Percentiles rank a stretch among this genome's conserved stretches.
Conservation (phyloP, 2,329 filamentous ascomycete genomes). For the Aspergillus novoparasiticus region DNA sequence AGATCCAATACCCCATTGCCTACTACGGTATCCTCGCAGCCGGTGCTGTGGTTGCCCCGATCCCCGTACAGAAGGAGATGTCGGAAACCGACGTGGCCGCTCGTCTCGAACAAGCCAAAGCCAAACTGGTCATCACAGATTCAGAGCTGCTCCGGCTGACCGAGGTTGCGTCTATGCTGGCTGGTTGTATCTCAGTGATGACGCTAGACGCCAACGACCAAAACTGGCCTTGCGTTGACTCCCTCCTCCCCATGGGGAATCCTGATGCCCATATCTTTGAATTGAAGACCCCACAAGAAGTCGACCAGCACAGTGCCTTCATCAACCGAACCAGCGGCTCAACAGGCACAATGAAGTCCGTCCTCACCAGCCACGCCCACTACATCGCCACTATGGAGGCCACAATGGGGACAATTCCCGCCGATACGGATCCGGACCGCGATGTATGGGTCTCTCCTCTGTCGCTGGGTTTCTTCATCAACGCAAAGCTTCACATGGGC, state of each 20-base stretch:
- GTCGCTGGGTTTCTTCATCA: constrained; percentile 31
- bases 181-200: constrained; percentile 11
- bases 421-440: constrained; percentile 22
- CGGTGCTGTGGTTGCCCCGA: constrained; percentile 26
- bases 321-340: constrained; percentile 27
- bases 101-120: constrained; percentile 23
- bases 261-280: constrained; percentile 4
- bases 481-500: constrained; percentile 29
- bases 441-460: constrained; percentile 28
- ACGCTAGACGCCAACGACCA: constrained; percentile 7
- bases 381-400: constrained; percentile 25
- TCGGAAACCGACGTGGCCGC: constrained; percentile 22
- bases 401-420: constrained; percentile 24
- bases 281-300: not conserved
- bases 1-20: constrained; percentile 29
- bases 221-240: not conserved
- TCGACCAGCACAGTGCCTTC: constrained; percentile 20
- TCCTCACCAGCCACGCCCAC: constrained; percentile 25
- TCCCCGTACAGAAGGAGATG: constrained; percentile 26
- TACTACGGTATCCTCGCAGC: constrained; percentile 26
- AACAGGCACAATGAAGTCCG: constrained; percentile 23
- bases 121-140: constrained; percentile 27
- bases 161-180: constrained; percentile 16
- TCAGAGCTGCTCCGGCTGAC: constrained; percentile 14
- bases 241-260: not conserved